Evolutionary conservation across 352 stramenopile genomes (phyloP), one percentile per base, ranked within the genome.

Genomic region (Thraustochytrium sp.): DNA sequence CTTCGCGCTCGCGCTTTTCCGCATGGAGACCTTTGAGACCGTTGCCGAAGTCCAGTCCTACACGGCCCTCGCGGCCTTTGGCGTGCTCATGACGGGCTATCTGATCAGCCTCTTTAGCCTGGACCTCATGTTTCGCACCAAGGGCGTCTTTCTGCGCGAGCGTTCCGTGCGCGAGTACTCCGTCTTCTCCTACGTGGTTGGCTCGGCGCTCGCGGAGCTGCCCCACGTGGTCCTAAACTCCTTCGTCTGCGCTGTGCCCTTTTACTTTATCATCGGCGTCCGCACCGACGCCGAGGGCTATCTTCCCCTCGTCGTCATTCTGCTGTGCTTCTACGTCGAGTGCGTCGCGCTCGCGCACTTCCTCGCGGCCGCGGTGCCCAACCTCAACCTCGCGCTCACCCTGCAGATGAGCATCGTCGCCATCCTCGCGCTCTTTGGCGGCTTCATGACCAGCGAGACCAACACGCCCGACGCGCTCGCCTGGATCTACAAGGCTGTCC

Each of bases 221-320:
- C 0, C 46, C 16, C 64, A 2, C 26, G 26, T 77, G 0, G 31
- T 34, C 31, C 26, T 77, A 5, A 62, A 23, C 9, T 23, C 65
- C 13, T 11, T 77, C 16, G 11, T 77, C 1, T 77, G 23, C 8
- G 49, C 64, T 13, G 42, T 44, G 18, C 42, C 65, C 0, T 21
- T 77, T 16, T 77, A 77, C 46, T 55, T 62, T 55, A 34, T 77
- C 42, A 62, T 77, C 8, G 65, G 65, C 8, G 26, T 77, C 13
- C 42, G 42, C 34, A 77, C 49, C 9, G 49, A 55, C 34, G 21
- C n/a, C n/a, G 37, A 61, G 21, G 65, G 29, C 29, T 77, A 16
- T 36, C 4, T 62, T 16, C 23, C 26, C 8, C 3, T 62, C 13
- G 29, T 5, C 13, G 11, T 11, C 29, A 77, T 62, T 72, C 34